Evolutionary conservation across 352 stramenopile species (phyloP).

Genomic region (Elongisporangium undulatum): DNA sequence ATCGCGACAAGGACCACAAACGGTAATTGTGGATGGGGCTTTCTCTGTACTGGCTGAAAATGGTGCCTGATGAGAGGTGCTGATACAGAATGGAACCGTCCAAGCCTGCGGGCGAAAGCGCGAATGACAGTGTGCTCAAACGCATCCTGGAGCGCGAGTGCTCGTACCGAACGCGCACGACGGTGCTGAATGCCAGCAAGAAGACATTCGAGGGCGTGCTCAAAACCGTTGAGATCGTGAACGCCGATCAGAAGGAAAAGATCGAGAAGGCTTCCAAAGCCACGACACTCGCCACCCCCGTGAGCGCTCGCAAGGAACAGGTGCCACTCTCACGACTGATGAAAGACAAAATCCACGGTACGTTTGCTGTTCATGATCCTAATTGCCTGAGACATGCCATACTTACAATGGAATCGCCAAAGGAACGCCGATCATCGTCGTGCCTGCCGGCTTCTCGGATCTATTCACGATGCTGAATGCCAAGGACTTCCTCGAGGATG

Average conservation of each 20-base stretch:
- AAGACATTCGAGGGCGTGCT: slow-evolving; percentile 83
- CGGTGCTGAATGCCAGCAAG: slow-evolving; percentile 68
- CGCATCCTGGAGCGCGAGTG: slow-evolving; percentile 64
- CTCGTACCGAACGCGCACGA: slow-evolving; percentile 60
- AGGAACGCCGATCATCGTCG: slow-evolving; percentile 90
- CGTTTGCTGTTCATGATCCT: background rate
- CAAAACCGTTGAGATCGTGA: slow-evolving; percentile 75
- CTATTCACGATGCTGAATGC: slow-evolving; percentile 89
- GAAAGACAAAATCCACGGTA: slow-evolving; percentile 75
- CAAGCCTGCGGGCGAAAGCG: slow-evolving; percentile 21
- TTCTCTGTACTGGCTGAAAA: background rate
- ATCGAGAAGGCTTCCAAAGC: slow-evolving; percentile 82
- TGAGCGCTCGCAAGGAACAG: slow-evolving; percentile 50
- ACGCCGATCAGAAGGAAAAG: slow-evolving; percentile 84
- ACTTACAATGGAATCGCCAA: background rate
- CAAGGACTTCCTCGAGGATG: slow-evolving; percentile 84
- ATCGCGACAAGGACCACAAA: slow-evolving; percentile 45
- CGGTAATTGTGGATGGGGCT: slow-evolving; percentile 1
- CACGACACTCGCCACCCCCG: slow-evolving; percentile 37
- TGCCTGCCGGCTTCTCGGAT: slow-evolving; percentile 83
- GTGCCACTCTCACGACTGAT: slow-evolving; percentile 58
- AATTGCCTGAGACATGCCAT: background rate
- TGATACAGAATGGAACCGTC: slow-evolving; percentile 17
- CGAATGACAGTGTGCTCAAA: slow-evolving; percentile 49
- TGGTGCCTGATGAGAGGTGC: background rate